These are phyloP conservation scores for Citrullus mucosospermus DNA, from an alignment of 306 rosid genomes.

Conservation along the genomic window DNA sequence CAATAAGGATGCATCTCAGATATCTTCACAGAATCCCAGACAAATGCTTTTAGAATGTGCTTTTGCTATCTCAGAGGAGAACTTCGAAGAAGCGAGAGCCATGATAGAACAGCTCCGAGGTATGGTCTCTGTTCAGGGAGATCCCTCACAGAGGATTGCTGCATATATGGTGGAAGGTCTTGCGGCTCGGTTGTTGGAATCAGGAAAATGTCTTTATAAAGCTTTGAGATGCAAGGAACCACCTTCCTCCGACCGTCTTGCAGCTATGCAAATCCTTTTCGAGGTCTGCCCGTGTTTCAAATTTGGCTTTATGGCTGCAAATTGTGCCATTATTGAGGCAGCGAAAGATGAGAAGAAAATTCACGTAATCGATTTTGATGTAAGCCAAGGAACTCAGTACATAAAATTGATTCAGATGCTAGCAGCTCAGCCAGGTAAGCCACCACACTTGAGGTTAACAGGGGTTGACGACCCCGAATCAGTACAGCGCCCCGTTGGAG, in stretches of 20 bases:
- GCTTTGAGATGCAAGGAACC: slow-evolving; percentile 93
- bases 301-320: slow-evolving; percentile 83
- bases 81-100: slow-evolving; percentile 37
- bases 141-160: slow-evolving; percentile 91
- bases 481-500: slow-evolving; percentile 76
- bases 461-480: slow-evolving; percentile 95
- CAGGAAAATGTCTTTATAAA: slow-evolving; percentile 63
- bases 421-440: slow-evolving; percentile 44
- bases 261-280: slow-evolving; percentile 92
- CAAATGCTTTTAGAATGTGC: slow-evolving; percentile 73
- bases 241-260: slow-evolving; percentile 80
- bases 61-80: slow-evolving; percentile 56
- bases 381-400: slow-evolving; percentile 90
- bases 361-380: slow-evolving; percentile 78
- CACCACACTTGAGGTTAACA: slow-evolving; percentile 56
- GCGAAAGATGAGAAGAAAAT: slow-evolving; percentile 53
- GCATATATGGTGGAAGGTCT: slow-evolving; percentile 99
- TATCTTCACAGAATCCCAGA: slow-evolving; percentile 40
- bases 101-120: slow-evolving; percentile 62
- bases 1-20: slow-evolving; percentile 34
- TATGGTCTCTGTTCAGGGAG: slow-evolving; percentile 83
- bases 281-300: slow-evolving; percentile 97
- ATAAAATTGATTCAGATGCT: slow-evolving; percentile 62
- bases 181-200: slow-evolving; percentile 69
- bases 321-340: slow-evolving; percentile 71